Percentiles rank a stretch among this genome's conserved stretches.
Conservation (phyloP, 2,329 filamentous ascomycete genomes). For the Rhynchosporium graminicola region DNA sequence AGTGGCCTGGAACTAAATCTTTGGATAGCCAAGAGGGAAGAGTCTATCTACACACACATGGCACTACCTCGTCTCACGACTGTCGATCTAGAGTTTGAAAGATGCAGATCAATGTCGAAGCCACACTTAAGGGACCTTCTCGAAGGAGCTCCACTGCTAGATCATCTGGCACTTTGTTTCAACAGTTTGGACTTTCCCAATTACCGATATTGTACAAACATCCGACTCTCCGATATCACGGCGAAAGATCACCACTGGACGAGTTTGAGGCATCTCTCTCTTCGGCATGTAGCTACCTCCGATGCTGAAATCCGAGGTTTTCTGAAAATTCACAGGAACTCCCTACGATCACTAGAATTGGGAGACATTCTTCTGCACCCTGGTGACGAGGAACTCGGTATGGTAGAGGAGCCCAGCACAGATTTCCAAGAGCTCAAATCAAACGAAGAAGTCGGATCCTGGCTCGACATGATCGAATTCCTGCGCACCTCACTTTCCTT, state of each 20-base stretch:
- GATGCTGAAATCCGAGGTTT: neutral
- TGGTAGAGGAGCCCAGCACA: neutral
- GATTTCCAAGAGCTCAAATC: neutral
- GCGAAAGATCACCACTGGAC: neutral
- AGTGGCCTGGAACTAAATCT: neutral
- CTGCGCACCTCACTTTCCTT: neutral
- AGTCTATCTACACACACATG: neutral
- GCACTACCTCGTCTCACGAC: neutral
- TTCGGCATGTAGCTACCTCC: neutral
- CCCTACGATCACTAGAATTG: neutral
- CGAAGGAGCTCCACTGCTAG: neutral
- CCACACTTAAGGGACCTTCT: neutral
- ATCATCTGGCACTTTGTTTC: neutral
- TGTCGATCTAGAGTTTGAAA: neutral
- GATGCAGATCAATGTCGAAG: neutral
- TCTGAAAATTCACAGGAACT: neutral
- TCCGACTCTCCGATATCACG: neutral
- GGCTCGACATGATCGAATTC: slow-evolving; percentile 10
- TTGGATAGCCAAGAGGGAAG: neutral
- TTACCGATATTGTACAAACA: neutral
- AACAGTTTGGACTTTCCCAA: neutral
- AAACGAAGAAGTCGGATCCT: slow-evolving; percentile 7
- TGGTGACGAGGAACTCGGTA: neutral
- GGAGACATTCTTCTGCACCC: neutral
- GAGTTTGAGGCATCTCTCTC: neutral